Evolutionary conservation across 1,139 yeast species (phyloP).

Genomic region (Scheffersomyces parashehatae): DNA sequence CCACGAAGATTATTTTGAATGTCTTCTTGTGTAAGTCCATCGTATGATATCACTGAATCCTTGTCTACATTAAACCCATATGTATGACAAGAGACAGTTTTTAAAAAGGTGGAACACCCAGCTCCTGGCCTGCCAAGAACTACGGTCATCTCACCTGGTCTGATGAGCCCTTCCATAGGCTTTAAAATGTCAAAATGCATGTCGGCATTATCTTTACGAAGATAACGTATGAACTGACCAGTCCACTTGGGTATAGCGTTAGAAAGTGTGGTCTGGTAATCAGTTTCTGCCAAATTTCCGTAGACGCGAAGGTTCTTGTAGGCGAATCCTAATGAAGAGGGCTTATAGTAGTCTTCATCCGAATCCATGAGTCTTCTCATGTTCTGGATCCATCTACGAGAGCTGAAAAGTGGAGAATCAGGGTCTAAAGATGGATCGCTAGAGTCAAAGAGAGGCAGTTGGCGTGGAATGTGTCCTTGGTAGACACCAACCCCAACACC

Average conservation of each 20-base stretch:
- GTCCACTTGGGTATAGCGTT: conserved; percentile 11
- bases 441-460: not conserved
- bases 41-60: conserved; percentile 29
- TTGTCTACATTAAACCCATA: conserved; percentile 8
- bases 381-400: conserved; percentile 28
- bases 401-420: conserved; percentile 15
- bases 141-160: conserved; percentile 11
- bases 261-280: conserved; percentile 13
- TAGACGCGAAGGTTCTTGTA: conserved; percentile 18
- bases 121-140: conserved; percentile 14
- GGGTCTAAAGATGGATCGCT: conserved; percentile 18
- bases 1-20: conserved; percentile 58
- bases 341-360: conserved; percentile 21
- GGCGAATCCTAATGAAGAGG: conserved; percentile 19
- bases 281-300: conserved; percentile 13
- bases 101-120: conserved; percentile 11
- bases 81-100: conserved; percentile 9
- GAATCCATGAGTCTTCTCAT: conserved; percentile 18
- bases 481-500: not conserved
- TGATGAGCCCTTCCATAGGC: conserved; percentile 10
- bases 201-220: not conserved
- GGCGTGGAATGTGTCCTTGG: not conserved
- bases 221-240: conserved; percentile 3
- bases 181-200: conserved; percentile 9
- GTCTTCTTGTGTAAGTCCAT: conserved; percentile 50